Evolutionary conservation across 345 rosid genomes (phyloP), one percentile per base, ranked within the genome.

Genomic region (Ceriops tagal): DNA sequence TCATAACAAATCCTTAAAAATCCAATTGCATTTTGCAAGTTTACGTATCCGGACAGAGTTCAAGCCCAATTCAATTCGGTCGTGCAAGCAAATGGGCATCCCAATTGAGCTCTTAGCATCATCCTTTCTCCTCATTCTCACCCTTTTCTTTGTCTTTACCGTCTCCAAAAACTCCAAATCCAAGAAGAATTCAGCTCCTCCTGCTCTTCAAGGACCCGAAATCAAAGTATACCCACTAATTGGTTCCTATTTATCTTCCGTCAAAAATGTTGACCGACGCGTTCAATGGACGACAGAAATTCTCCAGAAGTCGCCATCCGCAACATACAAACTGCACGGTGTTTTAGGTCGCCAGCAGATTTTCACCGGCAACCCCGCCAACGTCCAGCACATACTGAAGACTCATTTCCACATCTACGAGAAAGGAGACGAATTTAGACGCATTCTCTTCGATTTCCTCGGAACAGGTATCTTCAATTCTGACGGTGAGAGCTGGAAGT

Each of bases 401-500:
- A 81, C 90, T 11, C 75, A 79, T 9, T 88, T 92, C 82, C 67
- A 70, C 7, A 46, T 66, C 68, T 90, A 87, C 81, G 83, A 76
- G 0, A 92, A 88, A 79, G 96, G 92, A 2, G 71, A 47, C 1
- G 35, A 56, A 5, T 68, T 73, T 13, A 75, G 65, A 19, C 10
- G 43, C 3, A 2, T 35, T 30, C 84, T 88, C 8, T 78, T 60
- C 3, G 95, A 88, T 80, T 74, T 92, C 62, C 90, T 90, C 2
- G 92, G 98, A 30, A 64, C 77, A 5, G 96, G 98, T 8, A 88
- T 90, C 66, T 90, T 92, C 65, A 89, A 86, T 67, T 73, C 76
- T 1, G 86, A 92, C 30, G 96, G 89, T 0, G 88, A 81, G 0
- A 67, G 75, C 51, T 89, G 91, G 96, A 87, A 79, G 79, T 76